Evolutionary conservation across 1,284 basidiomycete genomes (phyloP), one percentile per base, ranked within the genome.

Genomic region (Chiua sp.): DNA sequence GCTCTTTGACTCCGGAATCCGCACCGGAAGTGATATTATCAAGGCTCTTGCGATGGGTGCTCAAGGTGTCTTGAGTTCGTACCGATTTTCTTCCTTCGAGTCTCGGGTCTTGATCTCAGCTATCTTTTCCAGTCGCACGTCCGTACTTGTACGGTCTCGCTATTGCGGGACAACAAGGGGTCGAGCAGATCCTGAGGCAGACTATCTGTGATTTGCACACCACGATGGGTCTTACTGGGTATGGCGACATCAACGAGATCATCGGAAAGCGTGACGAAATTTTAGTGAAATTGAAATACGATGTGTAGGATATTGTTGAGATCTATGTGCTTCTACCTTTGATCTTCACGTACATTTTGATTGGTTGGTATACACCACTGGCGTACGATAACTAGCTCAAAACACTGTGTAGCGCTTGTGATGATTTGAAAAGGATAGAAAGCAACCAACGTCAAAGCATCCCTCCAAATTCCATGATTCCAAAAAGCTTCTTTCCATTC

Each of bases 1-100:
- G 18, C 77, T 94, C 3, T 94, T 94, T 69, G 92, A 94, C 70
- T 93, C 90, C 6, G 91, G 92, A 3, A 85, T 94, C 59, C 84
- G 92, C 47, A 90, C 86, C 0, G 92, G 90, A 16, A 83, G 85
- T 55, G 92, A 94, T 65, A 84, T 92, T 44, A 81, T 93, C 74
- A 93, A 93, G 75, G 91, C 91, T 0, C 71, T 91, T 28, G 87
- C 88, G 3, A 76, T 91, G 0, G 88, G 88, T 50, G 88, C 89
- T 16, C 85, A 90, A 64, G 88, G 76, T 12, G 83, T 91, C 13
- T 67, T 90, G 22, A 70, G 88, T 90, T 65, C 67, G 88, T 81
- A 26, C n/a, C 23, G 50, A 47, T 44, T 18, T 10, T 7, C 26
- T 12, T 50, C 13, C 11, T 51, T 3, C 8, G 4, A 8, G 12